phyloP scores from a whole-genome alignment of 2,329 filamentous ascomycete species.

The Fusarium nanum region DNA sequence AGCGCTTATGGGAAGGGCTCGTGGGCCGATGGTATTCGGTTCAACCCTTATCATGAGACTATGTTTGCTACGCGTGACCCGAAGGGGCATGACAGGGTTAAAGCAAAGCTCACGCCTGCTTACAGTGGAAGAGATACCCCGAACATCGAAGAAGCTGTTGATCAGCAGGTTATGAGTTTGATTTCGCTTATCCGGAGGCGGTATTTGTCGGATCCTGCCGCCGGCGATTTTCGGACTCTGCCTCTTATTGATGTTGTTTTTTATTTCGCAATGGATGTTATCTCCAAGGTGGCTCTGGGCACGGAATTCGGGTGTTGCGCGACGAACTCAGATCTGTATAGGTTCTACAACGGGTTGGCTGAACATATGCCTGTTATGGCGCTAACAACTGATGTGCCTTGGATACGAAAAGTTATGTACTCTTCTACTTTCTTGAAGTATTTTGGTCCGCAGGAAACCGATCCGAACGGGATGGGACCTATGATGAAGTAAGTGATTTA shows the following conservation, averaged over 20 bases:
- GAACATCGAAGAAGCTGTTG: not conserved
- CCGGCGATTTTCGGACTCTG: not conserved
- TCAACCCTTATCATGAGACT: constrained; percentile 2
- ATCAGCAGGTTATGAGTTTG: not conserved
- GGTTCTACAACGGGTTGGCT: not conserved
- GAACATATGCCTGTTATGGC: constrained; percentile 1
- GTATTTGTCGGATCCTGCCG: not conserved
- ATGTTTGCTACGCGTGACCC: not conserved
- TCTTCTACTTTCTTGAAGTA: not conserved
- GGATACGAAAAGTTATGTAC: not conserved
- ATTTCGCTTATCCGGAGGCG: not conserved
- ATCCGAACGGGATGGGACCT: not conserved
- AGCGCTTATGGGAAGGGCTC: not conserved
- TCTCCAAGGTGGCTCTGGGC: not conserved
- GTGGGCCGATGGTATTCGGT: not conserved
- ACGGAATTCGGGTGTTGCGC: constrained; percentile 1
- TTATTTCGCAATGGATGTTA: not conserved
- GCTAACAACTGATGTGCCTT: not conserved
- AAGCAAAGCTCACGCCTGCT: not conserved
- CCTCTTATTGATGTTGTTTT: not conserved
- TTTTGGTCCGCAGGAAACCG: not conserved
- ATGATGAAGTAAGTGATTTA: not conserved
- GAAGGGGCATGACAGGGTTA: not conserved
- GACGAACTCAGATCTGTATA: not conserved
- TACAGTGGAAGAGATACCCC: constrained; percentile 17